Percentiles rank a stretch among this genome's conserved stretches.
phyloP scores from a whole-genome alignment of 805 yeast species.

The Sugiyamaella boreocaroliniensis region DNA sequence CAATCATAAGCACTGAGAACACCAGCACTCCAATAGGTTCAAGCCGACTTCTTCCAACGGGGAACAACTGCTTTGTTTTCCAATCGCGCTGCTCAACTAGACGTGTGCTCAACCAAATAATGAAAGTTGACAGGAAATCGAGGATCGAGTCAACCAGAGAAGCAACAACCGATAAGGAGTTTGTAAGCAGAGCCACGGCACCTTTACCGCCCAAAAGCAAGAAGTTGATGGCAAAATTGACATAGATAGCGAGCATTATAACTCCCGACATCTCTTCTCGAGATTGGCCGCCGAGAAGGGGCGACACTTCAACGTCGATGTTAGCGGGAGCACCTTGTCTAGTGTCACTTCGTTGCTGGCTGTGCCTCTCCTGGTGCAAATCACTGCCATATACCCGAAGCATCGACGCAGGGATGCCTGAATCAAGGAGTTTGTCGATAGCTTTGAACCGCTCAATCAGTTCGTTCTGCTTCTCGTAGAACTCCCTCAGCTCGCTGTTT shows the following conservation, averaged over 20 bases:
- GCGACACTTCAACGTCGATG: slow-evolving; percentile 52
- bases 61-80: slow-evolving; percentile 40
- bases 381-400: slow-evolving; percentile 51
- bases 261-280: slow-evolving; percentile 39
- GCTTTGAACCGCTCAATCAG: slow-evolving; percentile 49
- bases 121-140: slow-evolving; percentile 68
- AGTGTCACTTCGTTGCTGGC: background rate
- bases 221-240: slow-evolving; percentile 54
- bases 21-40: slow-evolving; percentile 76
- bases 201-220: slow-evolving; percentile 54
- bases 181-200: slow-evolving; percentile 54
- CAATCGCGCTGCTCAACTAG: slow-evolving; percentile 38
- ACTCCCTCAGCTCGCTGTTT: slow-evolving; percentile 34
- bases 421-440: slow-evolving; percentile 60
- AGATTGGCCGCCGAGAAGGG: slow-evolving; percentile 40
- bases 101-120: slow-evolving; percentile 55
- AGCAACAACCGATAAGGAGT: slow-evolving; percentile 69
- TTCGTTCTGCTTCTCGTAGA: slow-evolving; percentile 54
- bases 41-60: slow-evolving; percentile 64
- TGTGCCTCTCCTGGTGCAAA: slow-evolving; percentile 8
- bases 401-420: slow-evolving; percentile 63
- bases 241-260: slow-evolving; percentile 54
- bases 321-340: slow-evolving; percentile 49
- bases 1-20: slow-evolving; percentile 62
- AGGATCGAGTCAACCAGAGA: slow-evolving; percentile 70